Conservation (phyloP, 2,329 filamentous ascomycete species). For the Alternaria hordeiaustralica region DNA sequence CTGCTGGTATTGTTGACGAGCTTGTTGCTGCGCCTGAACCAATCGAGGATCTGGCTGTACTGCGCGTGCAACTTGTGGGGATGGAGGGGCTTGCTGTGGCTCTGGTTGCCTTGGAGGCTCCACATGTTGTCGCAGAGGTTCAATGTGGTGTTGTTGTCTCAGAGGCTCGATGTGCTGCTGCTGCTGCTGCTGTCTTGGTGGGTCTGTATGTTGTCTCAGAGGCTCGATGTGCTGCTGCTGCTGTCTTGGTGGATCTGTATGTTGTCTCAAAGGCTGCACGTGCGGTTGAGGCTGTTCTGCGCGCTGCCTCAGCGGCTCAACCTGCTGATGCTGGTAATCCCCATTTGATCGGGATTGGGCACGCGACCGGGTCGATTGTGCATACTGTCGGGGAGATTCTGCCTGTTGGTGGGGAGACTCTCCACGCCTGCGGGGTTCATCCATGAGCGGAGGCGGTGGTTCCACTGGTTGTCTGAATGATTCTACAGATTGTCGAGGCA, state of each 20-base stretch:
- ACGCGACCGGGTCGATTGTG: slow-evolving; percentile 1
- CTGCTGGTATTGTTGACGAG: slow-evolving; percentile 48
- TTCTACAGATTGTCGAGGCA: slow-evolving; percentile 4
- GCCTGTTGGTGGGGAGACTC: background rate
- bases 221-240: slow-evolving; percentile 6
- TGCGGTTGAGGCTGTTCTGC: background rate
- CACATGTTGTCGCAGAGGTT: slow-evolving; percentile 3
- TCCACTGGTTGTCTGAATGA: slow-evolving; percentile 2
- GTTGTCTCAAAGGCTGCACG: slow-evolving; percentile 8
- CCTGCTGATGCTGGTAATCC: slow-evolving; percentile 3
- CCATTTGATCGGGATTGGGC: background rate
- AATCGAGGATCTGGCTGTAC: slow-evolving; percentile 45
- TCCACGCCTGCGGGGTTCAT: background rate
- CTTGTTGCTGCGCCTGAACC: slow-evolving; percentile 47
- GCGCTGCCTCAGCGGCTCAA: slow-evolving; percentile 3
- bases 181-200: slow-evolving; percentile 6
- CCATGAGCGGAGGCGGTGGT: background rate
- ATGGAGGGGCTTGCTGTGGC: slow-evolving; percentile 7
- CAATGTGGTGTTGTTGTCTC: slow-evolving; percentile 5
- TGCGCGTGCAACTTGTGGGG: slow-evolving; percentile 19
- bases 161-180: slow-evolving; percentile 1
- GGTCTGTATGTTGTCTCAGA: slow-evolving; percentile 6
- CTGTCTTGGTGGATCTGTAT: slow-evolving; percentile 7
- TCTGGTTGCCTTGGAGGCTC: slow-evolving; percentile 11
- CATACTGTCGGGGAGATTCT: background rate